Evolutionary conservation across 805 yeast species (phyloP), one percentile per base, ranked within the genome.

Genomic region (Saccharomycopsis sp.): DNA sequence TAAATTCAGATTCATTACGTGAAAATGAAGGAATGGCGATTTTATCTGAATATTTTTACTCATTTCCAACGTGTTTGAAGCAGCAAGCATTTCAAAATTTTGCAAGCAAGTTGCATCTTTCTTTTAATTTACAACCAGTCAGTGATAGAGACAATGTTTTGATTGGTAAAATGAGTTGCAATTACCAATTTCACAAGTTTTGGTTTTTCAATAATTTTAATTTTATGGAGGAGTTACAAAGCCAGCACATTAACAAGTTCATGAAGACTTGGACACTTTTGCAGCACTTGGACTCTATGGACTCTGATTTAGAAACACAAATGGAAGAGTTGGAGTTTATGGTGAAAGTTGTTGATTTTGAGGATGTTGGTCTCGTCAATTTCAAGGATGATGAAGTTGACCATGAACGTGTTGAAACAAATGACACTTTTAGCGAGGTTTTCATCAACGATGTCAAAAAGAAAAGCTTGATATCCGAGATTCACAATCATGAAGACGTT

Each of bases 161-260:
- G 12, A 30, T 21, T 5, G 43, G 43, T 4, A 40, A 34, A 15
- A 4, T 40, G 34, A 5, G 7, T 4, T 40, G 38, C 29, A 34
- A 21, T 23, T 29, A 12, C 12, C 38, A 34, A 18, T 34, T 40
- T 19, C 15, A 40, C 17, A 40, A 40, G 21, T 27, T 40, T 13
- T 40, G 43, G 43, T 23, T 40, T 15, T 40, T 40, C 34, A 40
- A 40, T 18, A 40, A 40, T 26, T 34, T 40, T n/a, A 40, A 40
- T 21, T 40, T 40, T 30, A 20, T 18, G 8, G 39, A 34, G 12
- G 34, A 36, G 15, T 4, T 36, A 5, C 13, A 36, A 12, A 23
- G 18, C 12, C 19, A 10, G 26, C 5, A 17, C n/a, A n/a, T n/a
- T n/a, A n/a, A n/a, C n/a, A n/a, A n/a, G n/a, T 36, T 32, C 9